A percentile compares a stretch with the other conserved stretches of the same genome.
Conservation (phyloP, 495 filamentous ascomycete genomes). For the Penicillium pulvis region DNA sequence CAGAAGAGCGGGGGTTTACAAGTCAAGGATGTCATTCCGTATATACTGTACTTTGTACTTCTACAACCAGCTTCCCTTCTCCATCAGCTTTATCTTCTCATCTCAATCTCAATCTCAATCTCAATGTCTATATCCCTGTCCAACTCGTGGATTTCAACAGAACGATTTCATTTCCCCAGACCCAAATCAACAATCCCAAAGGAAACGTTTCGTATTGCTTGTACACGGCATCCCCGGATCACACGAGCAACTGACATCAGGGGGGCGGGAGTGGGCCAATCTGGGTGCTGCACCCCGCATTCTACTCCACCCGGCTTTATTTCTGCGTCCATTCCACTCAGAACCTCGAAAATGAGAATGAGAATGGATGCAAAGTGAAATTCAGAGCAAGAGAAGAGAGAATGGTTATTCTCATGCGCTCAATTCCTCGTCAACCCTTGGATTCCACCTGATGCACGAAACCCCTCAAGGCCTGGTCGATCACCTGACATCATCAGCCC, state of each 20-base stretch:
- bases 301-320: constrained; percentile 31
- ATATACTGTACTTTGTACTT: not conserved
- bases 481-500: constrained; percentile 1
- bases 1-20: constrained; percentile 19
- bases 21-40: constrained; percentile 34
- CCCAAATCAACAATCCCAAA: not conserved
- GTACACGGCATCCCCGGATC: constrained; percentile 29
- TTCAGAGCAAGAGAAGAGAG: not conserved
- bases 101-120: not conserved
- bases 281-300: constrained; percentile 46
- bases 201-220: constrained; percentile 5
- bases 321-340: not conserved
- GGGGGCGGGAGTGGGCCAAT: constrained; percentile 29
- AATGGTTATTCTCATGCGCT: not conserved
- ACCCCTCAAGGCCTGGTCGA: not conserved
- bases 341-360: too few relatives aligned
- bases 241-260: constrained; percentile 43
- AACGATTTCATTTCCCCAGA: not conserved
- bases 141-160: too few relatives aligned
- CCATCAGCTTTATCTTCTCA: not conserved
- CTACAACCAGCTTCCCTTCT: not conserved
- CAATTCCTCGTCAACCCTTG: too few relatives aligned
- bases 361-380: not conserved
- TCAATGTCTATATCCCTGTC: not conserved
- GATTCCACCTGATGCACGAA: not conserved